Base-by-base conservation (phyloP, 1,284 basidiomycete genomes). In the Coriolopsis trogii region DNA sequence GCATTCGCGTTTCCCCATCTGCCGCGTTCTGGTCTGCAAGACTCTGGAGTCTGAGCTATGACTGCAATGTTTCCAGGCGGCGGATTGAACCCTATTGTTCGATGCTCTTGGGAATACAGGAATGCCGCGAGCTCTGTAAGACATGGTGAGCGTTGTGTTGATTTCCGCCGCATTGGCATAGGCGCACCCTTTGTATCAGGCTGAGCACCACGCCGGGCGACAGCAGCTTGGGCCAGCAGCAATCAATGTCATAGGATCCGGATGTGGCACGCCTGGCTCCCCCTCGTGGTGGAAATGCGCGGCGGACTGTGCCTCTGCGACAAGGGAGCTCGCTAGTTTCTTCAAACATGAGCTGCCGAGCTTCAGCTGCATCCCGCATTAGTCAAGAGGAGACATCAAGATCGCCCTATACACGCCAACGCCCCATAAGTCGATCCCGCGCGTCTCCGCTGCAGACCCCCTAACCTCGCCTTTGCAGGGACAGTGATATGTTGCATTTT, bases 301-400 rank as follows among this genome's bases (percentile, higher is more conserved):
- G 20, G 60, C 63, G 3, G 61, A 48, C 41, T 68, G 64, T 1
- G 62, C 66, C 16, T 62, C 51, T 3, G 66, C 61, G 0, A 66
- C 63, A 18, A 67, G 60, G 4, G 65, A 65, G 18, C 59, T 60
- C 59, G 49, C 64, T 66, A 49, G 65, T 62, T 41, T 68, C 65
- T 38, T 62, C 59, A 2, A 61, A 51, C 33, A 55, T 56, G 40
- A 50, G 46, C 23, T 56, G 43, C 25, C 56, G 41, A 21, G 49
- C 47, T 33, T 59, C 42, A 12, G 24, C 51, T 53, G 24, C 15
- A n/a, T n/a, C n/a, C n/a, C n/a, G n/a, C n/a, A n/a, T n/a, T 18
- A 30, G 6, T 24, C 16, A n/a, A n/a, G n/a, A n/a, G 13, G 31
- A 26, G 20, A n/a, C 16, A 34, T 21, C 25, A 30, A n/a, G 25